Evolutionary conservation across 805 yeast species (phyloP).

Genomic region (Scheffersomyces lignosus): DNA sequence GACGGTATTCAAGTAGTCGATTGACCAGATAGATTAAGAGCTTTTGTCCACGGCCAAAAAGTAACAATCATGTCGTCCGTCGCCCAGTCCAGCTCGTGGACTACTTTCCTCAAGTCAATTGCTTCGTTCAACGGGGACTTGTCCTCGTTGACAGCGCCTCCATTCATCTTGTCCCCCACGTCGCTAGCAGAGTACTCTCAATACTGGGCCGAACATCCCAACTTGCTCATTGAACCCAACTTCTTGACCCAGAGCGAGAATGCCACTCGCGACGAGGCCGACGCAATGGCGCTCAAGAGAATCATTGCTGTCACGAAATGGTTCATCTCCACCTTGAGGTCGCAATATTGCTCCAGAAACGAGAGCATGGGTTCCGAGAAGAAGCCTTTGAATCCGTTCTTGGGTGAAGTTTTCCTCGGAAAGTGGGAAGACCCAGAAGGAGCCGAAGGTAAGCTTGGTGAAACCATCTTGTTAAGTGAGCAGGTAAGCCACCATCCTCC

Average conservation of each 20-base stretch:
- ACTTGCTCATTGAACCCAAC: slow-evolving; percentile 73
- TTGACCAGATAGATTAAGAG: no score
- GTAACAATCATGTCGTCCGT: slow-evolving; percentile 19
- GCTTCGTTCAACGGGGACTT: slow-evolving; percentile 93
- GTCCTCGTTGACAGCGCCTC: slow-evolving; percentile 94
- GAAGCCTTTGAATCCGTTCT: slow-evolving; percentile 94
- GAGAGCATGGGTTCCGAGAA: slow-evolving; percentile 94
- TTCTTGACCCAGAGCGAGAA: slow-evolving; percentile 46
- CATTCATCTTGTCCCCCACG: slow-evolving; percentile 88
- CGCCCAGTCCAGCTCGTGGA: slow-evolving; percentile 63
- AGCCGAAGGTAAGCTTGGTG: slow-evolving; percentile 57
- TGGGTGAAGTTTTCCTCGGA: slow-evolving; percentile 93
- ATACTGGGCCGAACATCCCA: slow-evolving; percentile 95
- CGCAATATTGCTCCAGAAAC: slow-evolving; percentile 91
- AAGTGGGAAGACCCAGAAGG: slow-evolving; percentile 66
- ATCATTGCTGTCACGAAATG: slow-evolving; percentile 82
- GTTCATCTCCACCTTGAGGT: slow-evolving; percentile 88
- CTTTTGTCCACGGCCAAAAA: no score
- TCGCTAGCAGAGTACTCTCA: slow-evolving; percentile 90
- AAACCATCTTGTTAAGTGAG: slow-evolving; percentile 77
- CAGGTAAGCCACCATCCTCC: slow-evolving; percentile 99
- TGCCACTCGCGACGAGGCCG: slow-evolving; percentile 28
- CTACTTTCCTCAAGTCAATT: slow-evolving; percentile 84
- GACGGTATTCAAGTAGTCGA: no score
- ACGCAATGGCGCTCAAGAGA: slow-evolving; percentile 57